Conservation (phyloP, 164 flowering plant genomes). For the Piper betle region DNA sequence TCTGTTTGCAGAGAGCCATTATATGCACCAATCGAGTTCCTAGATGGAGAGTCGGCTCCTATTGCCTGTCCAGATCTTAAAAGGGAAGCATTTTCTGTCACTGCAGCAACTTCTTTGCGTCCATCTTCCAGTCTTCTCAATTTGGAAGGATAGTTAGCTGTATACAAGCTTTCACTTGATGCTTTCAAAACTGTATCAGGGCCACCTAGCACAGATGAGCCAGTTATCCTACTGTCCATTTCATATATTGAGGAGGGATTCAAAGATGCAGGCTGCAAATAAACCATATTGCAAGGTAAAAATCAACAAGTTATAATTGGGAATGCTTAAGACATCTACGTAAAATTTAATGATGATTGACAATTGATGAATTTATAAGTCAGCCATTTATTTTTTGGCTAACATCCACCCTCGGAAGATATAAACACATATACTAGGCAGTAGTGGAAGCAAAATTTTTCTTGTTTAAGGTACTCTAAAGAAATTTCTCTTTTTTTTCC, state of each 20-base stretch:
- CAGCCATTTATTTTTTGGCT: no score
- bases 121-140: conserved; percentile 49
- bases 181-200: conserved; percentile 13
- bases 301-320: no score
- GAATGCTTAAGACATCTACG: no score
- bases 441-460: no score
- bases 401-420: no score
- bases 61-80: conserved; percentile 18
- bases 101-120: conserved; percentile 15
- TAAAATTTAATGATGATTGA: no score
- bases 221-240: conserved; percentile 17
- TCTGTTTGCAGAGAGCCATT: conserved; percentile 26
- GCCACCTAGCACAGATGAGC: conserved; percentile 16
- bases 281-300: not conserved
- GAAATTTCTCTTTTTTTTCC: no score
- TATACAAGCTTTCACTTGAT: conserved; percentile 20
- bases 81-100: conserved; percentile 8
- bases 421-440: no score
- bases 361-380: no score
- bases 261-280: conserved; percentile 34
- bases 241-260: conserved; percentile 9
- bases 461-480: no score
- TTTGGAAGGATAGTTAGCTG: conserved; percentile 35
- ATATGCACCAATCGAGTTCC: conserved; percentile 16
- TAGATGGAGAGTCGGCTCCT: conserved; percentile 17